Evolutionary conservation across 331 rosid genomes (phyloP).

Genomic region (Malus hybrid): DNA sequence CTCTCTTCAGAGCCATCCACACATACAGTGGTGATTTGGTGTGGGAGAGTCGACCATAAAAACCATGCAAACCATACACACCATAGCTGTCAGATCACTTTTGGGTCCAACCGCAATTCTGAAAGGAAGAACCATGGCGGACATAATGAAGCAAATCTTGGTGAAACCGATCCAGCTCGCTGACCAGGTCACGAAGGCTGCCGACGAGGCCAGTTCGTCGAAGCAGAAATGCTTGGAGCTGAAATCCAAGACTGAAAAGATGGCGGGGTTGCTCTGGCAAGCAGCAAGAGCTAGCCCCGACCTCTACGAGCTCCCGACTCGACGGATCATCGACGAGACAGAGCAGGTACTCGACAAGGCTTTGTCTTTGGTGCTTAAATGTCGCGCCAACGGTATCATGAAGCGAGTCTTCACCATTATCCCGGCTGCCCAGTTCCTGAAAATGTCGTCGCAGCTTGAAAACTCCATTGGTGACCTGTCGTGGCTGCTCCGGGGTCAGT

Average conservation of each 20-base stretch:
- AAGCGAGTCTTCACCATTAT: constrained; percentile 72
- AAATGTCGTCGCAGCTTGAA: constrained; percentile 53
- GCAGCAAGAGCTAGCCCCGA: constrained; percentile 82
- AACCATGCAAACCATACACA: too few species aligned
- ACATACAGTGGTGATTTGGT: too few species aligned
- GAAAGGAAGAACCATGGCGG: constrained; percentile 38
- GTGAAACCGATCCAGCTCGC: constrained; percentile 80
- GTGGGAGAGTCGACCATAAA: too few species aligned
- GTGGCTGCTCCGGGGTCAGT: constrained; percentile 79
- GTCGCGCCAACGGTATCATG: constrained; percentile 62
- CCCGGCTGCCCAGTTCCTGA: constrained; percentile 65
- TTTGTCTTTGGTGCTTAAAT: constrained; percentile 47
- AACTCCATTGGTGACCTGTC: constrained; percentile 78
- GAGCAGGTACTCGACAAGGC: constrained; percentile 72
- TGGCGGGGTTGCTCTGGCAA: constrained; percentile 71
- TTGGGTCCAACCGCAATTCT: too few species aligned
- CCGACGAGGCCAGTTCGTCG: constrained; percentile 59
- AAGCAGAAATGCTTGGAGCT: constrained; percentile 62
- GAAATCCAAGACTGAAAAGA: constrained; percentile 61
- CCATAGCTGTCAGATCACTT: too few species aligned
- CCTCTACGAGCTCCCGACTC: constrained; percentile 74
- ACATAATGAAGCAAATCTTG: constrained; percentile 60
- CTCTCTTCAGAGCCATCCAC: too few species aligned
- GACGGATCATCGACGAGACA: constrained; percentile 74
- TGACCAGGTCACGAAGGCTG: constrained; percentile 64